Base-by-base conservation (phyloP, 1,284 basidiomycete genomes). In the Fomitopsis palustris region DNA sequence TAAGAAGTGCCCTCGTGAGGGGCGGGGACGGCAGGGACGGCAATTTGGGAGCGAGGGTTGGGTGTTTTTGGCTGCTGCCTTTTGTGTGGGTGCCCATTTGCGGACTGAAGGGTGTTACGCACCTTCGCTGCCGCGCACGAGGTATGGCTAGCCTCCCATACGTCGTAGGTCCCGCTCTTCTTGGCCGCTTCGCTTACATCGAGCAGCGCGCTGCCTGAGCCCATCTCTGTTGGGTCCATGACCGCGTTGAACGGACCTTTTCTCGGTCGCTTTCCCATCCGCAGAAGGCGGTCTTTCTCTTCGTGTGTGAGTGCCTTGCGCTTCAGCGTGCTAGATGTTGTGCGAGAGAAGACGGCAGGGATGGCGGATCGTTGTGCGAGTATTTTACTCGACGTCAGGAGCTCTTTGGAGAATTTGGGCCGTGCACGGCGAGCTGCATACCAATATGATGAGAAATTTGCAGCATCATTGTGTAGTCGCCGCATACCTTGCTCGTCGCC, bases 1-100 rank as follows among this genome's bases (percentile, higher is more conserved):
- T 99, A 98, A n/a, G 93, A 96, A 6, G 88, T 84, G 19, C 96
- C 96, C 29, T 88, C 86, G 64, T 93, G 92, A 0, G 96, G 96
- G 6, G 85, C 73, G 1, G 82, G 73, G 1, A 96, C 82, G 0
- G 92, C 88, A 4, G 88, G 83, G 0, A 88, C 63, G 8, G 79
- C 74, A 56, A 91, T 92, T 23, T 72, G 57, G 17, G 81, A 77
- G 47, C 81, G 80, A 0, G 81, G 81, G 60, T 83, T 78, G 25
- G 72, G 70, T 4, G 76, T 67, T 0, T 72, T 68, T n/a, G 83
- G 88, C 58, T 77, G 75, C 84, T 87, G 19, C 4, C 14, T 21
- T 17, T 35, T n/a, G 25, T 37, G 21, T 54, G 12, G 19, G 16
- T 16, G 14, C 25, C 51, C 31, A 59, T 41, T 56, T 57, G 52